Evolutionary conservation across 345 rosid species (phyloP).

Genomic region (Litchi chinensis): DNA sequence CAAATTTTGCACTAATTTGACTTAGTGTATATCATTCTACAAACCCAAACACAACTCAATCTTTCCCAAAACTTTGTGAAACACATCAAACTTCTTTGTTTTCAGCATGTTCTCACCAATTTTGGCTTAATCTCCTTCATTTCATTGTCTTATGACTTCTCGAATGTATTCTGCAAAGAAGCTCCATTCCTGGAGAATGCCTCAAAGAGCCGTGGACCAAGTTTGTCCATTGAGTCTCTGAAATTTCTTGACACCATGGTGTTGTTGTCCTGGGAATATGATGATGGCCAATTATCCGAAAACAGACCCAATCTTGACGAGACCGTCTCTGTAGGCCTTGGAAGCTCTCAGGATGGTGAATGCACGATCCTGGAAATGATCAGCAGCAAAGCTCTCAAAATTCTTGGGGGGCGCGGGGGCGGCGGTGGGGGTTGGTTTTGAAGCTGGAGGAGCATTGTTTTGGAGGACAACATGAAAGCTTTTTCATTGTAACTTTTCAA

Average conservation of each 20-base stretch:
- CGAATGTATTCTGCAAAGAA: background rate
- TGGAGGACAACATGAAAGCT: constrained; percentile 37
- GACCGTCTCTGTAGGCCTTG: constrained; percentile 21
- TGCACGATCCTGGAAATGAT: constrained; percentile 41
- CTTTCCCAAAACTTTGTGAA: background rate
- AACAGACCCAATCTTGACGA: constrained; percentile 15
- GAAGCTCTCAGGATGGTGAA: constrained; percentile 29
- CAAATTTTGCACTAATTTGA: no score
- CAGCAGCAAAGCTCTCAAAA: constrained; percentile 35
- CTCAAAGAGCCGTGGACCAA: background rate
- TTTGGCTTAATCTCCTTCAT: background rate
- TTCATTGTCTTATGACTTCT: background rate
- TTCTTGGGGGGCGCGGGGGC: constrained; percentile 43
- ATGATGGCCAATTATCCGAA: background rate
- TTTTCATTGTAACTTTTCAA: constrained; percentile 26
- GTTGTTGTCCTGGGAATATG: background rate
- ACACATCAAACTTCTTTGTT: background rate
- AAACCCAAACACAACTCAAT: background rate
- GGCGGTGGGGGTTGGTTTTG: no score
- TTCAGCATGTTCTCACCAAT: no score
- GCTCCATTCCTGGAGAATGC: constrained; percentile 10
- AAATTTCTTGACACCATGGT: background rate
- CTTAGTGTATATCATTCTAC: background rate
- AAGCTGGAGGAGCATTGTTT: constrained; percentile 30
- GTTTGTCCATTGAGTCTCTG: background rate